These are phyloP conservation scores for Pyrenophora tritici-repentis DNA, from an alignment of 2,329 filamentous ascomycete species.

Conservation along the genomic window DNA sequence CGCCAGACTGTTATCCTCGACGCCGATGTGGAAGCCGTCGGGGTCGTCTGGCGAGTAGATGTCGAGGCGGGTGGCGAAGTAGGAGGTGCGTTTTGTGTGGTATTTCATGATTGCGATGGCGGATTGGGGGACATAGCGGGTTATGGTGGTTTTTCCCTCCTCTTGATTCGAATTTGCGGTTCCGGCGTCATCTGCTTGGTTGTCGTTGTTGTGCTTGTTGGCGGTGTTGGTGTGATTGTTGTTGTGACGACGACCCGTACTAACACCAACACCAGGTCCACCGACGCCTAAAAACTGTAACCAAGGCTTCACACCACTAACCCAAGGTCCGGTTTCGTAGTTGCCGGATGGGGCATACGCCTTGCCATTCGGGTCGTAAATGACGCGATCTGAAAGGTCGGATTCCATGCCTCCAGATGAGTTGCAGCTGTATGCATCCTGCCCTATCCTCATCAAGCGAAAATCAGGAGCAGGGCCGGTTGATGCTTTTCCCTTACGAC, in stretches of 20 bases:
- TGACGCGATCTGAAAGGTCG: neutral
- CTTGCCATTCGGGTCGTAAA: conserved; percentile 14
- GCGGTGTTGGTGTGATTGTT: neutral
- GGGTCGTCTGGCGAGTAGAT: neutral
- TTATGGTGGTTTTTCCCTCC: neutral
- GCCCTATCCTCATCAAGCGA: too few relatives aligned
- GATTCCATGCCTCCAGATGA: neutral
- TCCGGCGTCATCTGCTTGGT: neutral
- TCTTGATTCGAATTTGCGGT: neutral
- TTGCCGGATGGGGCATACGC: neutral
- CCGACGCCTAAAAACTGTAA: conserved; percentile 31
- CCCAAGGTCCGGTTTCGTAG: conserved; percentile 20
- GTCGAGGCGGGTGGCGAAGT: neutral
- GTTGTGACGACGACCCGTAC: too few relatives aligned
- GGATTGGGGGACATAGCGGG: conserved; percentile 28
- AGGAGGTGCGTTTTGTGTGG: conserved; percentile 25
- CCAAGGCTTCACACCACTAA: conserved; percentile 35
- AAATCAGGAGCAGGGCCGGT: too few relatives aligned
- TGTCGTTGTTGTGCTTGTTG: neutral
- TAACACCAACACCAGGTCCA: conserved; percentile 22
- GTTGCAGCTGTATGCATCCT: neutral
- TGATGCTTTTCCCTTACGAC: neutral
- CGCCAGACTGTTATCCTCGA: conserved; percentile 1
- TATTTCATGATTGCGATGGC: conserved; percentile 30
- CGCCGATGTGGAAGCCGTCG: neutral